Evolutionary conservation across 2,329 filamentous ascomycete species (phyloP).

Genomic region (Endoconidiophora laricicola): DNA sequence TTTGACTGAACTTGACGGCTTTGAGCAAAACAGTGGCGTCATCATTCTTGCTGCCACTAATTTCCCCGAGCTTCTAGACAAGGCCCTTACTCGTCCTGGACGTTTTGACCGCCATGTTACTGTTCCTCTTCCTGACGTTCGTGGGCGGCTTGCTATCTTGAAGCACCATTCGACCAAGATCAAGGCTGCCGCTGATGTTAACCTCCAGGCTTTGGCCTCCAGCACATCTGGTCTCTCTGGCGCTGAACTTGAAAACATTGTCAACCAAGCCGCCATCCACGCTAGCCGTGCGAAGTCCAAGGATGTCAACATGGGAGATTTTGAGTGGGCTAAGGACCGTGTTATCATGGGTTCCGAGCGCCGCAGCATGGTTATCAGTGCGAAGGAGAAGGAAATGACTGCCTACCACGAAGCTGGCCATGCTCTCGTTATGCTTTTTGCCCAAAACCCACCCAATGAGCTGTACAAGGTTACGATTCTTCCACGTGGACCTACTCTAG

Average conservation of each 20-base stretch:
- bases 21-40: conserved; percentile 84
- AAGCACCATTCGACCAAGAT: conserved; percentile 90
- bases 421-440: conserved; percentile 75
- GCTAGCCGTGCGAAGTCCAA: conserved; percentile 75
- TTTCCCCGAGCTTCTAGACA: conserved; percentile 84
- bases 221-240: conserved; percentile 87
- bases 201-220: conserved; percentile 67
- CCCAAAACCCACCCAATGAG: conserved; percentile 50
- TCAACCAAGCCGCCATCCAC: conserved; percentile 88
- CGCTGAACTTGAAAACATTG: conserved; percentile 88
- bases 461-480: conserved; percentile 97
- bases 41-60: conserved; percentile 96
- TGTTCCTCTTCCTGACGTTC: conserved; percentile 80
- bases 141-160: conserved; percentile 80
- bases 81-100: conserved; percentile 82
- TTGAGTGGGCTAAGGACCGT: conserved; percentile 97
- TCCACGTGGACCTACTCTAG: conserved; percentile 70
- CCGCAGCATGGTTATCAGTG: conserved; percentile 73
- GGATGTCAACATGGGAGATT: conserved; percentile 60
- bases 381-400: conserved; percentile 91
- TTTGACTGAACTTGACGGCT: conserved; percentile 90
- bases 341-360: conserved; percentile 93
- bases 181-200: conserved; percentile 62
- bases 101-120: conserved; percentile 88
- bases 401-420: conserved; percentile 94